Evolutionary conservation across 2,329 filamentous ascomycete genomes (phyloP), one percentile per base, ranked within the genome.

Genomic region (Calonectria pseudoreteaudii): DNA sequence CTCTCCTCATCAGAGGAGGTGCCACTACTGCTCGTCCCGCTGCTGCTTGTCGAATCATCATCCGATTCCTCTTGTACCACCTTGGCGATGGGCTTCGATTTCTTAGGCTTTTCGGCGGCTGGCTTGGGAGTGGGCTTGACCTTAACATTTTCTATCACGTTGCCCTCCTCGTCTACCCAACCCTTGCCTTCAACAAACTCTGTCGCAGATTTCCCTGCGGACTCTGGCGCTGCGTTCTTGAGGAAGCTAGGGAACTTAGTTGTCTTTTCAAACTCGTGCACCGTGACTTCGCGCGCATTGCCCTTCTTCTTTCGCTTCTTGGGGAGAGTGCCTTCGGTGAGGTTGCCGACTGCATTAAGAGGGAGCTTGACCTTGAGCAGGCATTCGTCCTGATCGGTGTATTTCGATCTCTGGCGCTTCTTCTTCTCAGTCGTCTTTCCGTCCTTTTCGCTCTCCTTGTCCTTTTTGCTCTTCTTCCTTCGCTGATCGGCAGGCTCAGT

Each of bases 181-280:
- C 96, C 96, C 80, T 94, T 93, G 28, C 94, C 95, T 68, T 98
- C 93, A 50, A 97, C 90, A 82, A 93, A 98, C 70, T 93, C 92
- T 2, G 85, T 85, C 1, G 84, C 85, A 1, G 86, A 83, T 7
- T 86, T 84, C 52, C 82, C 87, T 18, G 74, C 68, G 18, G 71
- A 75, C 47, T 81, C 80, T 14, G 81, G 80, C 31, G 70, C 78
- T 2, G 79, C 58, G 8, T 88, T 87, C 82, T 94, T 95, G 72
- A 98, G 84, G 82, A 98, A 98, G 6, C 91, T 94, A 0, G 95
- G 94, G 76, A 95, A 93, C 80, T 95, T 96, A 47, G 91, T 92
- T 10, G 94, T 95, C 82, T 95, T 95, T 79, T 94, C 91, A 82
- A 98, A 98, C 82, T 99, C 97, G 84, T 98, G 96, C 4, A 98